These are phyloP conservation scores for Dittrichia graveolens DNA, from an alignment of 129 eudicot genomes.

Conservation along the genomic window DNA sequence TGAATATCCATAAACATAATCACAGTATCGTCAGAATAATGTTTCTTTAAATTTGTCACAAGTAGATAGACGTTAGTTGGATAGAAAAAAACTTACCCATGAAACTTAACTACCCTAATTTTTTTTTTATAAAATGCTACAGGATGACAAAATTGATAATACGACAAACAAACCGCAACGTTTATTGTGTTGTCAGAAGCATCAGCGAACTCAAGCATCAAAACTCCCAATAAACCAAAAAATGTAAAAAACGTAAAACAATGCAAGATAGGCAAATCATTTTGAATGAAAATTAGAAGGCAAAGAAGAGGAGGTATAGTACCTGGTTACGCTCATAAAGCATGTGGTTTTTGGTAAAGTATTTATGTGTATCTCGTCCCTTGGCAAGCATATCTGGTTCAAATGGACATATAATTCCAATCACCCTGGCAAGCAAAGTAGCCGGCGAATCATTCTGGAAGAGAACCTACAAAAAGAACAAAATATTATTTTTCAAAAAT, in stretches of 20 bases:
- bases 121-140: background rate
- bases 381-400: conserved; percentile 88
- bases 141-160: background rate
- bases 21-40: conserved; percentile 5
- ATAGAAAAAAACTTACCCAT: background rate
- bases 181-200: background rate
- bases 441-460: conserved; percentile 99
- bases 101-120: background rate
- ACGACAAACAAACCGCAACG: background rate
- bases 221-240: background rate
- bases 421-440: conserved; percentile 89
- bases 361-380: conserved; percentile 88
- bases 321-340: conserved; percentile 80
- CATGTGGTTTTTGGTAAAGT: conserved; percentile 95
- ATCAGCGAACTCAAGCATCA: background rate
- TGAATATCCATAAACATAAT: conserved; percentile 26
- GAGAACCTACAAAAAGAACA: conserved; percentile 56
- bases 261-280: background rate
- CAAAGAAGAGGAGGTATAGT: background rate
- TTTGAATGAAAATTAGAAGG: background rate
- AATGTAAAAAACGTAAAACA: background rate
- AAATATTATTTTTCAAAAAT: conserved; percentile 13
- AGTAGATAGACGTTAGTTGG: background rate
- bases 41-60: background rate
- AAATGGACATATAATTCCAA: conserved; percentile 79